Evolutionary conservation across 2,329 filamentous ascomycete species (phyloP).

Genomic region (Mycosphaerella arachidis): DNA sequence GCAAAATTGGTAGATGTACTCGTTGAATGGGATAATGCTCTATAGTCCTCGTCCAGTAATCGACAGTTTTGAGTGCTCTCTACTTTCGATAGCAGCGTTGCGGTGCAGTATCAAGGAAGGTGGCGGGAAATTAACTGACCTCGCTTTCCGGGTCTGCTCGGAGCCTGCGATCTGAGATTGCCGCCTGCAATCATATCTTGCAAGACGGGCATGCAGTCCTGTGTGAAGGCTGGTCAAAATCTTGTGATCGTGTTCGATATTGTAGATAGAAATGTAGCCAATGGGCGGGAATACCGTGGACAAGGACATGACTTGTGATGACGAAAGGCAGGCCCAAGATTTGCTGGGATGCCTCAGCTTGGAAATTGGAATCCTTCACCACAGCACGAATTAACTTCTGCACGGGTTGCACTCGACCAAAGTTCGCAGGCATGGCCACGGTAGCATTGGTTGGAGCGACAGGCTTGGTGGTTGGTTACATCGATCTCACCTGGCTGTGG

Average conservation of each 20-base stretch:
- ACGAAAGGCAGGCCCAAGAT: not conserved
- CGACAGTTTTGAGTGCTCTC: not conserved
- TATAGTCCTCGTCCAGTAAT: not conserved
- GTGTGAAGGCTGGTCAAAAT: no score
- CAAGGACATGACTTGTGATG: not conserved
- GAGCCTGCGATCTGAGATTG: not conserved
- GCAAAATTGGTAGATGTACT: not conserved
- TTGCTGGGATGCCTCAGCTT: not conserved
- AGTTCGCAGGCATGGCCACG: conserved; percentile 39
- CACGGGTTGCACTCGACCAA: not conserved
- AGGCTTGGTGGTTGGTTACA: conserved; percentile 51
- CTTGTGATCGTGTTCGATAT: not conserved
- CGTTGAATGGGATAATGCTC: no score
- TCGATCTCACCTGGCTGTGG: not conserved
- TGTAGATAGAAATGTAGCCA: not conserved
- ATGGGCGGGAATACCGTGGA: not conserved
- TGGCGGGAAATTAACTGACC: not conserved
- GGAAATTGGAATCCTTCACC: not conserved
- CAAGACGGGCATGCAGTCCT: not conserved
- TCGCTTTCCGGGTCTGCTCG: not conserved
- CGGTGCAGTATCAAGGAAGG: not conserved
- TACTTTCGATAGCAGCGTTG: not conserved
- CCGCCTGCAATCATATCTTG: not conserved
- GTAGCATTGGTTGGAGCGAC: conserved; percentile 60
- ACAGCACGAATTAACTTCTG: not conserved